Percentiles rank a stretch among this genome's conserved stretches.
Conservation (phyloP, 352 stramenopile genomes). For the Phytopythium boreale region DNA sequence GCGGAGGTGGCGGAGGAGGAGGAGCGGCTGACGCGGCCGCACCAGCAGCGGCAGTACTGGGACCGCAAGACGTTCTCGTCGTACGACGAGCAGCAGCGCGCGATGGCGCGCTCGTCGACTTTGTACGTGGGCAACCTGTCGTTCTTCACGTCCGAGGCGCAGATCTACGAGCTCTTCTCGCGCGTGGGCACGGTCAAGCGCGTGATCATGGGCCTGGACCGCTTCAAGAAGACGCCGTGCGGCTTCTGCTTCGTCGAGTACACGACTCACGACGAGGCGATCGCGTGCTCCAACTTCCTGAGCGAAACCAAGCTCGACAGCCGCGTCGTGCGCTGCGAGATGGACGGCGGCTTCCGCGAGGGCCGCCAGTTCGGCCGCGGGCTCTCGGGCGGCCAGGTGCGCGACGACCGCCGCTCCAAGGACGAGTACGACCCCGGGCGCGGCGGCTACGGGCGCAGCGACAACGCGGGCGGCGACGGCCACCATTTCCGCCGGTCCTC, state of each 20-base stretch:
- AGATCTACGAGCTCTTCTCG: constrained; percentile 95
- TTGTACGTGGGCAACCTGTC: constrained; percentile 98
- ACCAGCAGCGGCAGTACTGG: constrained; percentile 91
- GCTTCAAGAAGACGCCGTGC: constrained; percentile 94
- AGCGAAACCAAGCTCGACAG: constrained; percentile 88
- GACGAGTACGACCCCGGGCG: constrained; percentile 83
- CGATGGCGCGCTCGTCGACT: constrained; percentile 88
- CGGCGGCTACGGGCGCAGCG: constrained; percentile 73
- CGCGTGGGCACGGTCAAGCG: constrained; percentile 89
- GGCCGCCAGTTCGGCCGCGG: constrained; percentile 85
- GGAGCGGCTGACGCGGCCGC: constrained; percentile 51
- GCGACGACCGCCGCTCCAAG: constrained; percentile 80
- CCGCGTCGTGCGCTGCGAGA: constrained; percentile 84
- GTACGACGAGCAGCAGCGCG: constrained; percentile 91
- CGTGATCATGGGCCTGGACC: constrained; percentile 96
- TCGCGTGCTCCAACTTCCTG: constrained; percentile 78
- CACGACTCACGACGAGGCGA: constrained; percentile 60
- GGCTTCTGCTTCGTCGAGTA: constrained; percentile 98
- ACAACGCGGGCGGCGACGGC: constrained; percentile 43
- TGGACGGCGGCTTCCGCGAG: constrained; percentile 86
- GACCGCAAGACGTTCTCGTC: constrained; percentile 93
- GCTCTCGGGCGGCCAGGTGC: constrained; percentile 78
- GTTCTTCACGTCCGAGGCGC: constrained; percentile 95
- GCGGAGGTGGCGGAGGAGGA: constrained; percentile 61
- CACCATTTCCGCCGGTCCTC: constrained; percentile 71